Percentiles rank a stretch among this genome's conserved stretches.
Evolutionary conservation across 306 rosid species (phyloP).

Genomic region (Glycyrrhiza uralensis): DNA sequence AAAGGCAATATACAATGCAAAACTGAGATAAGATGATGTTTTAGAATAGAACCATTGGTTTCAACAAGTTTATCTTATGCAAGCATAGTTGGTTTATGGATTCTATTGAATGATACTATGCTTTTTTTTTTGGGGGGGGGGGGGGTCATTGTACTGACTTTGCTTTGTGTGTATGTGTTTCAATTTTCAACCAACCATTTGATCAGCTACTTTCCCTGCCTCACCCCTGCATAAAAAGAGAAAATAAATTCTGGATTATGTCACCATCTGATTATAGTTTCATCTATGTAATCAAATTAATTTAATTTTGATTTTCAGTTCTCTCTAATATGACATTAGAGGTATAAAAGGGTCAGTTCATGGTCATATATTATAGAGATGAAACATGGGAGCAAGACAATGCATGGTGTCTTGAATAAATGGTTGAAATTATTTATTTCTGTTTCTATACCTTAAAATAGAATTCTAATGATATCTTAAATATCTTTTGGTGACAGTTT

Average conservation of each 20-base stretch:
- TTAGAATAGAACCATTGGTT: no score
- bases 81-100: no score
- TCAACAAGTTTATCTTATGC: no score
- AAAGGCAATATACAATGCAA: no score
- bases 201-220: no score
- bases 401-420: conserved; percentile 6
- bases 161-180: no score
- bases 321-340: neutral
- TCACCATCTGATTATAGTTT: neutral
- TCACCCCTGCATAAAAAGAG: neutral
- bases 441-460: neutral
- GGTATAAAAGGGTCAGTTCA: neutral
- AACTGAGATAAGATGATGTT: no score
- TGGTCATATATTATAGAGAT: neutral
- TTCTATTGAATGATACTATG: no score
- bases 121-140: no score
- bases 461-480: conserved; percentile 10
- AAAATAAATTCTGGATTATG: neutral
- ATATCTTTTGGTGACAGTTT: conserved; percentile 44
- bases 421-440: neutral
- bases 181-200: no score
- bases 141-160: no score
- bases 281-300: neutral
- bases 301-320: neutral
- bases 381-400: neutral